These are phyloP conservation scores for Linum lewisii DNA, from an alignment of 345 rosid species.

Conservation along the genomic window DNA sequence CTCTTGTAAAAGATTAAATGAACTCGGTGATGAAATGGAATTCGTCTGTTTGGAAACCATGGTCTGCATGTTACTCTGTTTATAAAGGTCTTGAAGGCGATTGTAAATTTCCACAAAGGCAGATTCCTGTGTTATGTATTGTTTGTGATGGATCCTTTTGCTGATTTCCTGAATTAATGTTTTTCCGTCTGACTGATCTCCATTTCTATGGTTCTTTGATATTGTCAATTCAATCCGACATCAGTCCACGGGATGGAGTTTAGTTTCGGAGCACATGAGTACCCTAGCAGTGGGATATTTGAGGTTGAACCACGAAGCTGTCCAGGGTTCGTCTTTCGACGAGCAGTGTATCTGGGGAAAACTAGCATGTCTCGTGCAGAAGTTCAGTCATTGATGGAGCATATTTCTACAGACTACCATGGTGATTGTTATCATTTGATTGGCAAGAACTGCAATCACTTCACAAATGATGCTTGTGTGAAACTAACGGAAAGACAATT, in stretches of 20 bases:
- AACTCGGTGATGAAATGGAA: too few relatives aligned
- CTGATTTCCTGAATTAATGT: not conserved
- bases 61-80: too few relatives aligned
- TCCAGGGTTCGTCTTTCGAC: conserved; percentile 87
- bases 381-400: conserved; percentile 71
- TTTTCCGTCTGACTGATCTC: not conserved
- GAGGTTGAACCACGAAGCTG: conserved; percentile 89
- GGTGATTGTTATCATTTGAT: conserved; percentile 93
- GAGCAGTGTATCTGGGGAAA: conserved; percentile 66
- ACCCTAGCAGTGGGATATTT: conserved; percentile 71
- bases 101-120: too few relatives aligned
- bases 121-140: too few relatives aligned
- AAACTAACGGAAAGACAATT: conserved; percentile 65
- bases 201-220: conserved; percentile 8
- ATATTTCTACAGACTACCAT: conserved; percentile 56
- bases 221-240: conserved; percentile 12
- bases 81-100: too few relatives aligned
- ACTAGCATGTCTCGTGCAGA: conserved; percentile 60
- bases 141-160: too few relatives aligned
- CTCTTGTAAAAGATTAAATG: not conserved
- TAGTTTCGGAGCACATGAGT: conserved; percentile 92
- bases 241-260: conserved; percentile 79
- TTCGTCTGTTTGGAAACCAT: too few relatives aligned
- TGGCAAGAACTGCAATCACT: conserved; percentile 97
- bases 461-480: conserved; percentile 65